Evolutionary conservation across 2,329 filamentous ascomycete genomes (phyloP).

Genomic region (Boeremia exigua): DNA sequence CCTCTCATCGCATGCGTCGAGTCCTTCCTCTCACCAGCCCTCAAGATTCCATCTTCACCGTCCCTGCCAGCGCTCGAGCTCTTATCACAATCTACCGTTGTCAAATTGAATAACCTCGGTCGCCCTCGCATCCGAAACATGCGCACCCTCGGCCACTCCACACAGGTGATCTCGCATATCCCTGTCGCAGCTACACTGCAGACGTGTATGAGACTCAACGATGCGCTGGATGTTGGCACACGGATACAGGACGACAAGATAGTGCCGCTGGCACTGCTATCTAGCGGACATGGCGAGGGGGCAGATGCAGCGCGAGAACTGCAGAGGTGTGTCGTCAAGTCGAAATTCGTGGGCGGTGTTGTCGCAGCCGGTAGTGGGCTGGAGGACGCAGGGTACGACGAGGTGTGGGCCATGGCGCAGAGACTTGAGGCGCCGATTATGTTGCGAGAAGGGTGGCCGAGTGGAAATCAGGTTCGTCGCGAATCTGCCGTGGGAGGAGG

Average conservation of each 20-base stretch:
- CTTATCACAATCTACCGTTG: slow-evolving; percentile 21
- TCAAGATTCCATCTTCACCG: slow-evolving; percentile 6
- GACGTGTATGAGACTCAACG: slow-evolving; percentile 32
- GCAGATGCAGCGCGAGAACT: slow-evolving; percentile 46
- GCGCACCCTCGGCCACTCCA: slow-evolving; percentile 25
- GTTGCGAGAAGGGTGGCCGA: slow-evolving; percentile 31
- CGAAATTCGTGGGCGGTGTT: slow-evolving; percentile 58
- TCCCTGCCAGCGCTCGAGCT: slow-evolving; percentile 25
- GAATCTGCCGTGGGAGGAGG: not conserved
- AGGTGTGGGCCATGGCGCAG: slow-evolving; percentile 50
- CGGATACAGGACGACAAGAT: slow-evolving; percentile 45
- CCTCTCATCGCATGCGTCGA: slow-evolving; percentile 36
- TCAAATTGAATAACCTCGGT: slow-evolving; percentile 34
- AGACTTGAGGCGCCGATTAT: slow-evolving; percentile 50
- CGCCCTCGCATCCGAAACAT: slow-evolving; percentile 33
- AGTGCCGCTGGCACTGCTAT: slow-evolving; percentile 53
- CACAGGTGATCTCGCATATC: slow-evolving; percentile 37
- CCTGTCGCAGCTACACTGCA: slow-evolving; percentile 24
- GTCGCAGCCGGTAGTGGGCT: slow-evolving; percentile 51
- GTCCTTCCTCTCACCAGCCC: slow-evolving; percentile 30
- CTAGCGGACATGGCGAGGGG: slow-evolving; percentile 35
- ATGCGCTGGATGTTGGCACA: slow-evolving; percentile 29
- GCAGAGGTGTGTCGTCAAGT: slow-evolving; percentile 49
- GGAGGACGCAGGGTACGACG: slow-evolving; percentile 53
- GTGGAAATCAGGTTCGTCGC: slow-evolving; percentile 22